Evolutionary conservation across 345 rosid species (phyloP), one percentile per base, ranked within the genome.

Genomic region (Garcia nutans): DNA sequence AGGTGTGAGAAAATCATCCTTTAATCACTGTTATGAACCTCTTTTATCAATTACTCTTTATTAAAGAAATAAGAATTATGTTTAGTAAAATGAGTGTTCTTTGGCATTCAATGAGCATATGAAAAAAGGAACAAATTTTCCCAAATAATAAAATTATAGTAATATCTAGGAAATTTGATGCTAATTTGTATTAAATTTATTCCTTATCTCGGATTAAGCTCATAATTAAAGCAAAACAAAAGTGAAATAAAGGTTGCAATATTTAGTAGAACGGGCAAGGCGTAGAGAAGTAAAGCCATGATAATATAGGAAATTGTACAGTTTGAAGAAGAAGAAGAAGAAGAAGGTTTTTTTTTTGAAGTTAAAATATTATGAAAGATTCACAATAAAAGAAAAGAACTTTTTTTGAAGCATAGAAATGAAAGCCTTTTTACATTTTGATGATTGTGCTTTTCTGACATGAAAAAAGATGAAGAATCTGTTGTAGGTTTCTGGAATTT

Each of bases 361-460:
- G 41, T 37, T 37, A 37, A 37, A 37, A 37, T 37, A 37, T 37
- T 37, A 37, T 37, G 41, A 37, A 37, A 69, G 42, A 50, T 50
- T 23, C 8, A 68, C 9, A 24, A 13, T 0, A 37, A 37, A 50
- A 16, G 13, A 41, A 3, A 44, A 4, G n/a, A 37, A 23, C n/a
- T 47, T 13, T 65, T n/a, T n/a, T n/a, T n/a, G n/a, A n/a, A 10
- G 49, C 3, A 17, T 3, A 2, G 15, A 19, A 15, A 26, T 52
- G 60, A 52, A 8, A 52, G 56, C 6, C 23, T 6, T 55, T 31
- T 69, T 16, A 28, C 15, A 26, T 0, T 20, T 42, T 65, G 52
- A 65, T 65, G 70, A 65, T 65, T 65, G 50, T 42, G 70, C 54
- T n/a, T 20, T 60, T 6, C 52, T 65, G 70, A 65, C 70, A 65